Evolutionary conservation across 179 eudicot species (phyloP), one percentile per base, ranked within the genome.

Genomic region (Drosera spatulata): DNA sequence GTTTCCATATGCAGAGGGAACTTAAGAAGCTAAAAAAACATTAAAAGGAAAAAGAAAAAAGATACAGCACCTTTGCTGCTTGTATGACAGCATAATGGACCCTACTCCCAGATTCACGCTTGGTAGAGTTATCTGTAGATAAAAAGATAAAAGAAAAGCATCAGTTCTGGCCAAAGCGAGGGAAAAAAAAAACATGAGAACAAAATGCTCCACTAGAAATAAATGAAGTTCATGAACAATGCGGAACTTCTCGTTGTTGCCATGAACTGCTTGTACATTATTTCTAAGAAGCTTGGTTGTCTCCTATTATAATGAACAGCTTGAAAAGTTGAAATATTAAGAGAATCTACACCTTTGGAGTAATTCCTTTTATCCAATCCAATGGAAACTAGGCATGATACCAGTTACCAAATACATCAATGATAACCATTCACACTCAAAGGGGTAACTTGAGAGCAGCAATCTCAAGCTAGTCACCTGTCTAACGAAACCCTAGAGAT

Each of bases 41-140:
- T 13, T 3, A 13, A 13, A 51, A 49, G 2, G 12, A 4, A n/a
- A 8, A 15, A 4, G 2, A 8, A 15, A 22, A 10, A 2, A 15
- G 38, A 56, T 39, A 10, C 57, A 60, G 49, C 33, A 89, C 96
- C 98, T 91, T 91, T 15, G 95, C 84, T 47, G 98, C 96, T 60
- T 82, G 91, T 57, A 91, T 91, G 75, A 88, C 88, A 48, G 71
- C 95, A 83, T 82, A 87, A 11, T 88, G 98, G 61, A 91, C 97
- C 78, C 79, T 83, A 53, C 64, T 70, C 61, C 97, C 97, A 60
- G 95, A 77, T 73, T 91, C 97, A 51, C 96, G 91, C 67, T 71
- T 83, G 60, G 91, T 70, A 53, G 91, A 80, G 73, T 88, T 91
- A 69, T 85, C 97, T 91, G 87, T 76, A 59, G 77, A 69, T 71